Evolutionary conservation across 768 basidiomycete genomes (phyloP).

Genomic region (Amanita pseudoporphyria): DNA sequence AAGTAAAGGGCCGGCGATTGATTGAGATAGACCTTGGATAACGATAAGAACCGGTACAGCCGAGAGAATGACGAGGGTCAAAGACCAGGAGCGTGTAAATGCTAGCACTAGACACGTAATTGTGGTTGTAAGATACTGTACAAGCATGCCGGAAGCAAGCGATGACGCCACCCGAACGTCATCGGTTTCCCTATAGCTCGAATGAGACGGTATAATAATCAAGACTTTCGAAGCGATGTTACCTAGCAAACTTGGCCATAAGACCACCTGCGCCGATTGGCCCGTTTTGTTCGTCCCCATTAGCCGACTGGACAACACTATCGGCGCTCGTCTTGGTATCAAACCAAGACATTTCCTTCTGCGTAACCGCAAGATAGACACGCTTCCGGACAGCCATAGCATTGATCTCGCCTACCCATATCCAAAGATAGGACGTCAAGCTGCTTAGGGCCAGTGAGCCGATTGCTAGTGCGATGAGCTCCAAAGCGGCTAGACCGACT

Average conservation of each 20-base stretch:
- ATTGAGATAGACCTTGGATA: constrained; percentile 69
- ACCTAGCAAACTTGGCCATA: constrained; percentile 91
- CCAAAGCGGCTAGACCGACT: constrained; percentile 51
- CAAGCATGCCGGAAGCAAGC: constrained; percentile 62
- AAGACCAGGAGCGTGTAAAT: constrained; percentile 66
- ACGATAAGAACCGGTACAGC: constrained; percentile 76
- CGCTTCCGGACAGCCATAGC: constrained; percentile 53
- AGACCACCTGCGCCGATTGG: constrained; percentile 78
- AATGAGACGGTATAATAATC: not conserved
- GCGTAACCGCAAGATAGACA: constrained; percentile 60
- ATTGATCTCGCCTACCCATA: constrained; percentile 78
- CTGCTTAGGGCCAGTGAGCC: constrained; percentile 67
- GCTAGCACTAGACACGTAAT: constrained; percentile 75
- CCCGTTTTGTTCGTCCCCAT: constrained; percentile 29
- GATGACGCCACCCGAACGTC: constrained; percentile 84
- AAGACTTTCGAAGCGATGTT: constrained; percentile 8
- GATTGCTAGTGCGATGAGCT: constrained; percentile 57
- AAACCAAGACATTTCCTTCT: constrained; percentile 84
- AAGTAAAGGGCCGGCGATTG: constrained; percentile 57
- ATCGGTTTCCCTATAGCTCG: constrained; percentile 78
- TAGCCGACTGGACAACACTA: constrained; percentile 26
- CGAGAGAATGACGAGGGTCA: constrained; percentile 89
- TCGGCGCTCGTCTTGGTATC: constrained; percentile 67
- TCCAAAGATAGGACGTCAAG: constrained; percentile 74
- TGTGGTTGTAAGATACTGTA: constrained; percentile 78